A percentile compares a stretch with the other conserved stretches of the same genome.
These are phyloP conservation scores for Suillus subluteus DNA, from an alignment of 768 basidiomycete species.

Conservation along the genomic window DNA sequence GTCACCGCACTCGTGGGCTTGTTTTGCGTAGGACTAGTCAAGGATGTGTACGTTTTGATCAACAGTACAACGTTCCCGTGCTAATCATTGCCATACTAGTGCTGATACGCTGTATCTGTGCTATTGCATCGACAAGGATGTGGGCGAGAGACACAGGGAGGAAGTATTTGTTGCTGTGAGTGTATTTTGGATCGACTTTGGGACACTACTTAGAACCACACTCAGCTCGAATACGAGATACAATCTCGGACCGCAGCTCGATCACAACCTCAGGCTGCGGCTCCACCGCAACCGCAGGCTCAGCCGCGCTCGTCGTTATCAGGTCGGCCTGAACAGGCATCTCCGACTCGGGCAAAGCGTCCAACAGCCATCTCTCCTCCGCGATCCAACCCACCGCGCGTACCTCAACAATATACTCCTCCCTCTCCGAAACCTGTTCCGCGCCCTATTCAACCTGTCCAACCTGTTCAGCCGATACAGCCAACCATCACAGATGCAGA, in stretches of 20 bases:
- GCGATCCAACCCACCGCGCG: not conserved
- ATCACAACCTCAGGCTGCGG: constrained; percentile 20
- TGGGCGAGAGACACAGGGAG: constrained; percentile 50
- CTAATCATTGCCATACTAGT: constrained; percentile 32
- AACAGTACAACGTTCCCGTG: not conserved
- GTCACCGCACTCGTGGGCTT: constrained; percentile 81
- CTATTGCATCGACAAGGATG: constrained; percentile 65
- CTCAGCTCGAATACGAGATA: constrained; percentile 46
- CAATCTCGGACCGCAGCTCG: constrained; percentile 21
- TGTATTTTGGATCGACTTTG: constrained; percentile 9
- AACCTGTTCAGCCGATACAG: constrained; percentile 19
- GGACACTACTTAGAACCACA: constrained; percentile 12
- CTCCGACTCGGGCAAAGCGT: not conserved
- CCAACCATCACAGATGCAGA: constrained; percentile 32
- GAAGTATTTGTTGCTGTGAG: constrained; percentile 62
- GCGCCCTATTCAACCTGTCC: constrained; percentile 14
- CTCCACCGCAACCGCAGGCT: constrained; percentile 21
- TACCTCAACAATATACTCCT: constrained; percentile 19
- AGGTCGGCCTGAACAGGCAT: constrained; percentile 8
- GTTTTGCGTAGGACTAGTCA: constrained; percentile 82
- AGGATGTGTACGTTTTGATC: constrained; percentile 60
- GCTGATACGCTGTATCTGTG: constrained; percentile 71
- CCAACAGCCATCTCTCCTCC: constrained; percentile 7
- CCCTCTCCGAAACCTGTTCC: constrained; percentile 9
- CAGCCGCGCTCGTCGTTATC: constrained; percentile 14